Base-by-base conservation (phyloP, 1,139 yeast genomes). In the Pneumocystis canis region DNA sequence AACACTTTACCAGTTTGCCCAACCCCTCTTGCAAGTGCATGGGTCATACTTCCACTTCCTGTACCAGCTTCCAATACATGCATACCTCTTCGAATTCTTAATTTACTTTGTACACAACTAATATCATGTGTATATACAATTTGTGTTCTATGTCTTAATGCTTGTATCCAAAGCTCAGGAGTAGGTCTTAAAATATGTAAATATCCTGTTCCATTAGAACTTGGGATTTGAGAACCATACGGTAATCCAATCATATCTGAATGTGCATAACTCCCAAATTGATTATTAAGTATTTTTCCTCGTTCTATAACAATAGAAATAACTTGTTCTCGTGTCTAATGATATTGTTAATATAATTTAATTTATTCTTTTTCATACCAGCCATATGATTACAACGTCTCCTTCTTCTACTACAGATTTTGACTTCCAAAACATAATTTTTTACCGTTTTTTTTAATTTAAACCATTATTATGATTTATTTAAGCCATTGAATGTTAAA, bases 51-150 rank as follows among this genome's bases (percentile, higher is more conserved):
- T 0, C 95, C 99, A 5, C 96, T 87, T 0, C 98, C 99, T 0
- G 99, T 94, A 54, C 99, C 99, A 0, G 97, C 96, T 74, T 94
- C 99, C 62, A 94, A 85, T 16, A 92, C 94, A 67, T 83, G 76
- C 1, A 89, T 80, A 0, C 94, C 94, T 28, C 87, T 82, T 14
- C 82, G 76, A 62, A 94, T 84, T 60, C 82, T 80, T 67, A 92
- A 76, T 69, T 96, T 76, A 72, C 90, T 96, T 67, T 87, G 81
- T 64, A 94, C 89, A 71, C 89, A 92, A 35, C 95, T 83, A 1
- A 96, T 87, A 72, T 94, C 99, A 7, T 96, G 96, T 0, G 97
- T 87, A 72, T 94, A 94, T 0, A 94, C 97, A 69, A 94, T 92
- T 76, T 94, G 99, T 0, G 99, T 94, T 73, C 99, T 80, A 73